Evolutionary conservation across 2,329 filamentous ascomycete genomes (phyloP).

Genomic region (Curvularia spicifera): DNA sequence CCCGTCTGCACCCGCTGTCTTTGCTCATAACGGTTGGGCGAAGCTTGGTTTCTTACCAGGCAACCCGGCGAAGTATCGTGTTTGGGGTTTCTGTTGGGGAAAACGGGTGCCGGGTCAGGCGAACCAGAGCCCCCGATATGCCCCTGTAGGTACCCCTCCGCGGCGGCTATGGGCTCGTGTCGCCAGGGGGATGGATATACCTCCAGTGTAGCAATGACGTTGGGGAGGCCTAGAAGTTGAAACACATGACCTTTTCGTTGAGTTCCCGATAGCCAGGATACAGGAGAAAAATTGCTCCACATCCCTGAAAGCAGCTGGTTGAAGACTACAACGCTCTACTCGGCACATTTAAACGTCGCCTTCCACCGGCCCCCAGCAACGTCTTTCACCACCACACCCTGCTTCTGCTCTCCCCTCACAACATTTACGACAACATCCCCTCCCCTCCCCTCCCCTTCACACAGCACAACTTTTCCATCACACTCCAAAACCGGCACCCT

Average conservation of each 20-base stretch:
- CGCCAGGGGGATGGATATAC: background rate
- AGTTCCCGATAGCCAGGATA: background rate
- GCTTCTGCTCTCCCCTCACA: slow-evolving; percentile 17
- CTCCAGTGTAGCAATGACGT: background rate
- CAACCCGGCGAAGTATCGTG: background rate
- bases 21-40: background rate
- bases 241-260: background rate
- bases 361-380: slow-evolving; percentile 36
- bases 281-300: background rate
- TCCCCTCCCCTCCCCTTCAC: slow-evolving; percentile 12
- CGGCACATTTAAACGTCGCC: slow-evolving; percentile 23
- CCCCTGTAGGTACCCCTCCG: background rate
- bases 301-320: too few species aligned
- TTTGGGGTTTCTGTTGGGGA: background rate
- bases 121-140: background rate
- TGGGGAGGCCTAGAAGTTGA: background rate
- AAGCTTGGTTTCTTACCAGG: background rate
- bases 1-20: background rate
- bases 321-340: background rate
- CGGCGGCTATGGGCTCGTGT: background rate
- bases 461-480: slow-evolving; percentile 28
- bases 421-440: slow-evolving; percentile 28
- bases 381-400: slow-evolving; percentile 18
- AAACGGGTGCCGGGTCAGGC: too few species aligned
- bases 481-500: slow-evolving; percentile 31